These are phyloP conservation scores for Cinchona pubescens DNA, from an alignment of 257 asterid genomes.

Conservation along the genomic window DNA sequence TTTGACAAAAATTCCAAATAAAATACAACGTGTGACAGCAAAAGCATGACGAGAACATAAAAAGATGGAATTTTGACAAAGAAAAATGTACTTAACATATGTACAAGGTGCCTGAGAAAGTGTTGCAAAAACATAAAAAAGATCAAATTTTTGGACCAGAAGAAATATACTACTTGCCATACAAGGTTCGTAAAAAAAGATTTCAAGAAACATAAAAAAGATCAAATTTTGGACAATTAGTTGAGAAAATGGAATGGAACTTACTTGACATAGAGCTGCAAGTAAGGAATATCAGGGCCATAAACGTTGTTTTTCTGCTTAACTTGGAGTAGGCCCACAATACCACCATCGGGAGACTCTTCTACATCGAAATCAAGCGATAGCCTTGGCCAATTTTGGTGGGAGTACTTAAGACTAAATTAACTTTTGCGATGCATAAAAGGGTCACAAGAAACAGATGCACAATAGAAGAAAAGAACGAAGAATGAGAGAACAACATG, in stretches of 20 bases:
- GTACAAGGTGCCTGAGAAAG: neutral
- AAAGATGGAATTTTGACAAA: neutral
- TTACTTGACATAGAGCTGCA: slow-evolving; percentile 89
- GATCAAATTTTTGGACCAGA: slow-evolving; percentile 6
- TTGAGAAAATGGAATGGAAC: neutral
- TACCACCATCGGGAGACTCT: slow-evolving; percentile 68
- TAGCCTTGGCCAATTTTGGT: slow-evolving; percentile 79
- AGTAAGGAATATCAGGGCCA: slow-evolving; percentile 78
- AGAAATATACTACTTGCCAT: neutral
- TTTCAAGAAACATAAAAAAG: neutral
- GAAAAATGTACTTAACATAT: neutral
- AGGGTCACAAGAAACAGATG: slow-evolving; percentile 21
- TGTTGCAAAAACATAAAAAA: neutral
- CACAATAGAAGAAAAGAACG: slow-evolving; percentile 21
- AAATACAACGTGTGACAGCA: no score
- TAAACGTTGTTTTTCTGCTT: slow-evolving; percentile 63
- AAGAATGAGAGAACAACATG: slow-evolving; percentile 23
- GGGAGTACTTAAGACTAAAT: slow-evolving; percentile 29
- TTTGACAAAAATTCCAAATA: no score
- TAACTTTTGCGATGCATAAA: slow-evolving; percentile 21
- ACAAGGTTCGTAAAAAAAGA: neutral
- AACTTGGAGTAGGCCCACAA: slow-evolving; percentile 71
- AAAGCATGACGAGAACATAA: no score
- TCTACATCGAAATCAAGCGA: slow-evolving; percentile 61
- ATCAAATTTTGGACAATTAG: neutral